Evolutionary conservation across 1,284 basidiomycete genomes (phyloP).

Genomic region (Ustilago tritici): DNA sequence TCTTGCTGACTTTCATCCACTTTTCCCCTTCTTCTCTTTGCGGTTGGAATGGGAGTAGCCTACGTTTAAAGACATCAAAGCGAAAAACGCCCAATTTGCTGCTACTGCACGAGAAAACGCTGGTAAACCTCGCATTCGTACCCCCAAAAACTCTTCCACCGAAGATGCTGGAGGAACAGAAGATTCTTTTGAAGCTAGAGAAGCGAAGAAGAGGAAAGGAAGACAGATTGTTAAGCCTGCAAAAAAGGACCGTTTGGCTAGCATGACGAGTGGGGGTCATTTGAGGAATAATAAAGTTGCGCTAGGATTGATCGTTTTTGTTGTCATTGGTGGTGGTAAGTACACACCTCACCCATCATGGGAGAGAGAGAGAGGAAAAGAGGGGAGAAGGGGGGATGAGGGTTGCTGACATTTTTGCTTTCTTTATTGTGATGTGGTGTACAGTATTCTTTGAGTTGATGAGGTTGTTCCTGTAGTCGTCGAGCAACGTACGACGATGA

Average conservation of each 20-base stretch:
- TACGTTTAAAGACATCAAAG: constrained; percentile 31
- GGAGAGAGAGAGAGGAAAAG: too few species aligned
- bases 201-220: not conserved
- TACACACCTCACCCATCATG: not conserved
- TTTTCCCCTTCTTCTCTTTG: not conserved
- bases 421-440: not conserved
- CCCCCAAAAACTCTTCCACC: not conserved
- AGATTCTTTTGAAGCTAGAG: constrained; percentile 1
- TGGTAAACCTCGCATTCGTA: constrained; percentile 41
- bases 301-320: constrained; percentile 41
- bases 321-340: constrained; percentile 55
- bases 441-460: constrained; percentile 55
- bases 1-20: not conserved
- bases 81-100: constrained; percentile 42
- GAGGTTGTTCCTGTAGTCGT: constrained; percentile 39
- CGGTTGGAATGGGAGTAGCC: constrained; percentile 13
- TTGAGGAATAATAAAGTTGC: constrained; percentile 25
- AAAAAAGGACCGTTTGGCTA: constrained; percentile 1
- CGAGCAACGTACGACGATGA: not conserved
- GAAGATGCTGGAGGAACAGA: not conserved
- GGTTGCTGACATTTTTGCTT: not conserved
- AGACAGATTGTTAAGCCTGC: constrained; percentile 37
- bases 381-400: not conserved
- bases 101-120: constrained; percentile 31
- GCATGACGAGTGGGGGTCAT: constrained; percentile 4